A percentile compares a stretch with the other conserved stretches of the same genome.
These are phyloP conservation scores for Backusella luteola DNA, from an alignment of 192 early-diverging fungal species.

Conservation along the genomic window DNA sequence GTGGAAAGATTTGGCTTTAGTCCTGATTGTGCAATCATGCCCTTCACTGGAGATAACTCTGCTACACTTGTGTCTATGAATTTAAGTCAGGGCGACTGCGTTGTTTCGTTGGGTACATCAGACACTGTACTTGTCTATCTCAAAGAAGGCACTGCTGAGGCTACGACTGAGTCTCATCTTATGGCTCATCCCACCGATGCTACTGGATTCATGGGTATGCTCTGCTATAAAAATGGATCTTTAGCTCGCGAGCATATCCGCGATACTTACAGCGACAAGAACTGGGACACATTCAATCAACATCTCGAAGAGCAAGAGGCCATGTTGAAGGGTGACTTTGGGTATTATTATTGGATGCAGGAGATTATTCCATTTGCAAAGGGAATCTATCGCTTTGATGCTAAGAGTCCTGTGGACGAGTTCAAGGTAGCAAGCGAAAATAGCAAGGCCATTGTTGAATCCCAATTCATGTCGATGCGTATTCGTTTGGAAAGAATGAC, in stretches of 20 bases:
- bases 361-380: conserved; percentile 76
- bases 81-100: conserved; percentile 50
- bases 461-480: conserved; percentile 72
- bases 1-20: conserved; percentile 61
- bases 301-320: conserved; percentile 36
- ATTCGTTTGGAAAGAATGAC: conserved; percentile 40
- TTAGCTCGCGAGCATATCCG: conserved; percentile 72
- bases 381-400: conserved; percentile 64
- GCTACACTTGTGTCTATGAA: conserved; percentile 61
- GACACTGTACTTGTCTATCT: conserved; percentile 73
- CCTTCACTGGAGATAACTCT: conserved; percentile 84
- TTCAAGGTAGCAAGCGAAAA: conserved; percentile 43
- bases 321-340: conserved; percentile 34
- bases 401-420: conserved; percentile 37
- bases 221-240: conserved; percentile 88
- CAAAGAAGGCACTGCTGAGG: conserved; percentile 23
- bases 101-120: conserved; percentile 79
- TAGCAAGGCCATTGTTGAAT: conserved; percentile 69
- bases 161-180: conserved; percentile 34
- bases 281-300: conserved; percentile 62
- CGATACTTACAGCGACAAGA: conserved; percentile 45
- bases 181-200: conserved; percentile 60
- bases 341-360: conserved; percentile 71
- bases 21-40: conserved; percentile 53
- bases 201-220: conserved; percentile 66